Conservation (phyloP, 1,284 basidiomycete species). For the Phellopilus nigrolimitatus region DNA sequence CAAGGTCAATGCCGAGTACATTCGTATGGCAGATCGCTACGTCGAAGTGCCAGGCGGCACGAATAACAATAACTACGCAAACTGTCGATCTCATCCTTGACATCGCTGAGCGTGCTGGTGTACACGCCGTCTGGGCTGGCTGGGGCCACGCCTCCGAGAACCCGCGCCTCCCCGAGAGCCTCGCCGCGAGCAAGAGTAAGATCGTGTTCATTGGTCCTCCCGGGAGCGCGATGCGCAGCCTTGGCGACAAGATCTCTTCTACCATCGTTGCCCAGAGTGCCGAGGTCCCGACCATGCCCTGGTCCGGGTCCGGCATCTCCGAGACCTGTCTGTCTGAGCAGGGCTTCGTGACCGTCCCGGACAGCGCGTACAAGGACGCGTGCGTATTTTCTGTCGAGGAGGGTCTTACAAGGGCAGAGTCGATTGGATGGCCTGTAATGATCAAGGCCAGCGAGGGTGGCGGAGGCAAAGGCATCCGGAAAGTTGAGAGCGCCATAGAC, state of each 20-base stretch:
- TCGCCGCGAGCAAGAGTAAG: slow-evolving; percentile 89
- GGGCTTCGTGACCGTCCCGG: slow-evolving; percentile 93
- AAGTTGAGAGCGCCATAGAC: slow-evolving; percentile 78
- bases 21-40: slow-evolving; percentile 99
- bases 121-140: slow-evolving; percentile 99
- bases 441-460: slow-evolving; percentile 99
- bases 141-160: slow-evolving; percentile 99
- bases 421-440: slow-evolving; percentile 98
- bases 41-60: slow-evolving; percentile 98
- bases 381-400: slow-evolving; percentile 91
- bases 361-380: slow-evolving; percentile 86
- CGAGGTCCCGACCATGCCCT: slow-evolving; percentile 97
- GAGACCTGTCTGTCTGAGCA: slow-evolving; percentile 84
- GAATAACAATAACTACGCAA: slow-evolving; percentile 99
- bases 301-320: slow-evolving; percentile 95
- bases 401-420: slow-evolving; percentile 78
- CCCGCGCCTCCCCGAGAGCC: slow-evolving; percentile 93
- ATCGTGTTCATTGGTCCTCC: slow-evolving; percentile 99
- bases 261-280: slow-evolving; percentile 99
- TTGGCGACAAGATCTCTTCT: slow-evolving; percentile 99
- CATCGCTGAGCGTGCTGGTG: slow-evolving; percentile 93
- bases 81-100: slow-evolving; percentile 99
- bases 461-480: slow-evolving; percentile 97
- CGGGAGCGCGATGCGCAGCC: slow-evolving; percentile 97
- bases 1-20: slow-evolving; percentile 99